Conservation (phyloP, 1,284 basidiomycete genomes). For the Cryptococcus wingfieldii region DNA sequence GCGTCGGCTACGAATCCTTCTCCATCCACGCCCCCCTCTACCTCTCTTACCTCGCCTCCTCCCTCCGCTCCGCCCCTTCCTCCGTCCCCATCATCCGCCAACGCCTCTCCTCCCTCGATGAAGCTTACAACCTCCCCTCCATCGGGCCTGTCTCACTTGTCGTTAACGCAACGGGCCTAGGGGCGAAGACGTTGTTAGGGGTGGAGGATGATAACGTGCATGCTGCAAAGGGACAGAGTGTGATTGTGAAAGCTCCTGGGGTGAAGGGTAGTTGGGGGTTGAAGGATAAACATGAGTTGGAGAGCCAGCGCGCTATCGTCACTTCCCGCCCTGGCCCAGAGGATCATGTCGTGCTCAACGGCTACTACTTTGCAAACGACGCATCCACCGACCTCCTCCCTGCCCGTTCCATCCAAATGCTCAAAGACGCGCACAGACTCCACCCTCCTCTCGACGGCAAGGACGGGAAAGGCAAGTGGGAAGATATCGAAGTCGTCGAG, state of each 20-base stretch:
- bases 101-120: slow-evolving; percentile 42
- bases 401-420: slow-evolving; percentile 39
- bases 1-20: slow-evolving; percentile 45
- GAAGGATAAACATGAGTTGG: neutral
- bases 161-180: slow-evolving; percentile 52
- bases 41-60: slow-evolving; percentile 35
- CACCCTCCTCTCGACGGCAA: slow-evolving; percentile 42
- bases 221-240: slow-evolving; percentile 82
- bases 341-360: slow-evolving; percentile 43
- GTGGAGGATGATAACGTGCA: slow-evolving; percentile 68
- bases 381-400: slow-evolving; percentile 38
- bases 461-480: slow-evolving; percentile 28
- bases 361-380: slow-evolving; percentile 33
- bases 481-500: slow-evolving; percentile 53
- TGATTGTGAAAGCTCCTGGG: slow-evolving; percentile 59
- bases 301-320: slow-evolving; percentile 31
- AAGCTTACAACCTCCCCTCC: slow-evolving; percentile 39
- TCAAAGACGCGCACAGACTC: slow-evolving; percentile 42
- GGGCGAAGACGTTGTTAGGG: slow-evolving; percentile 46
- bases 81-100: slow-evolving; percentile 39
- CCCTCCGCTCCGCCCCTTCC: slow-evolving; percentile 19
- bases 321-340: slow-evolving; percentile 49
- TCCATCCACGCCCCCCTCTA: slow-evolving; percentile 48
- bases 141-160: slow-evolving; percentile 40
- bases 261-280: slow-evolving; percentile 24